Percentiles rank a stretch among this genome's conserved stretches.
These are phyloP conservation scores for Yarrowia porcina DNA, from an alignment of 805 yeast species.

Conservation along the genomic window DNA sequence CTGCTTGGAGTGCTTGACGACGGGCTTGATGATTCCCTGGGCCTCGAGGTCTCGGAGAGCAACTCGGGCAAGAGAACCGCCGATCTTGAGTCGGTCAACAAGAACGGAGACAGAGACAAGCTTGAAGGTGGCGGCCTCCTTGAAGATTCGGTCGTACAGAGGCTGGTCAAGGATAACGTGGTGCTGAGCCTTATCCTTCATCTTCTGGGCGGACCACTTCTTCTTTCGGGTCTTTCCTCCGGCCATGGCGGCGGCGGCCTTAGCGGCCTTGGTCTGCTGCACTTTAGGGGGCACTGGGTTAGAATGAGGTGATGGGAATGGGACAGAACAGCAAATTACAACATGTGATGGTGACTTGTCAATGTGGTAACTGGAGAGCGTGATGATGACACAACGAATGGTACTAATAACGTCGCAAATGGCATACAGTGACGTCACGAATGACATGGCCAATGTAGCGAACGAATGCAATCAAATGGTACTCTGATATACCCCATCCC, in stretches of 20 bases:
- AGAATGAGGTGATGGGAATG: neutral
- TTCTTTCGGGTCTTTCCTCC: constrained; percentile 99
- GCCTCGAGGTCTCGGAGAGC: constrained; percentile 94
- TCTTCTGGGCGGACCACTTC: constrained; percentile 99
- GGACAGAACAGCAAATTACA: too few relatives aligned
- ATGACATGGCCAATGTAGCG: too few relatives aligned
- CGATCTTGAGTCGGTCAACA: constrained; percentile 98
- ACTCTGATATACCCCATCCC: too few relatives aligned
- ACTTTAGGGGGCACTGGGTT: constrained; percentile 94
- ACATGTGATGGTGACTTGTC: too few relatives aligned
- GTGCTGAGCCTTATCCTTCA: constrained; percentile 99
- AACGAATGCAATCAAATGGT: too few relatives aligned
- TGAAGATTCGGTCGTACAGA: constrained; percentile 97
- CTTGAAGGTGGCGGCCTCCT: constrained; percentile 99
- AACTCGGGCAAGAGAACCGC: constrained; percentile 98
- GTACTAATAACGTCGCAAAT: too few relatives aligned
- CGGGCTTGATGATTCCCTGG: constrained; percentile 92
- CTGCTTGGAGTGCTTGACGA: constrained; percentile 94
- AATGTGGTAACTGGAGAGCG: too few relatives aligned
- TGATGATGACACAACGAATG: too few relatives aligned
- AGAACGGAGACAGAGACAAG: constrained; percentile 95
- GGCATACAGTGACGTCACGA: too few relatives aligned
- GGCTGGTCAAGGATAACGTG: constrained; percentile 96
- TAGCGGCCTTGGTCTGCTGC: constrained; percentile 99
- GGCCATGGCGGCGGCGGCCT: constrained; percentile 99